Conservation (phyloP, 1,284 basidiomycete species). For the Xerocomus subilludens region DNA sequence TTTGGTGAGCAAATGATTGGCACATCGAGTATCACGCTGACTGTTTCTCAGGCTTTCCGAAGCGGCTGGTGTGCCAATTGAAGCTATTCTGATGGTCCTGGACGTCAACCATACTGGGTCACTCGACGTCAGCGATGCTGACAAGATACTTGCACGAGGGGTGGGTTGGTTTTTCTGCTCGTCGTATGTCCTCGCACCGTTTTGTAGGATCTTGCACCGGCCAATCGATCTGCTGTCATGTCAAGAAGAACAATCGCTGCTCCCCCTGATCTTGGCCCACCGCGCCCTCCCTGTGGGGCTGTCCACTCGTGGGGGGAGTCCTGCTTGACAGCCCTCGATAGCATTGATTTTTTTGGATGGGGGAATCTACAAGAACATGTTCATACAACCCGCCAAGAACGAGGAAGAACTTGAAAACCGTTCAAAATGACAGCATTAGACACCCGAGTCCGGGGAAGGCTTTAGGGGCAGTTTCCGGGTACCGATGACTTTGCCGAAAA, state of each 20-base stretch:
- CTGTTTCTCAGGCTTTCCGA: constrained; percentile 61
- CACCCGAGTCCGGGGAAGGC: no score
- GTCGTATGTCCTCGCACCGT: constrained; percentile 33
- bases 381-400: no score
- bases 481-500: no score
- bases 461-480: no score
- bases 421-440: no score
- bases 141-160: constrained; percentile 63
- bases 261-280: constrained; percentile 62
- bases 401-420: no score
- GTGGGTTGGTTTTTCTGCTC: constrained; percentile 58
- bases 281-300: constrained; percentile 72
- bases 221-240: constrained; percentile 57
- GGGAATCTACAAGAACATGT: no score
- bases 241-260: constrained; percentile 53
- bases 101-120: constrained; percentile 68
- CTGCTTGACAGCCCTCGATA: no score
- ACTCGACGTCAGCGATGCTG: constrained; percentile 68
- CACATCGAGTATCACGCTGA: not conserved
- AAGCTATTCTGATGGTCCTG: constrained; percentile 71
- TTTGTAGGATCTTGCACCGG: constrained; percentile 57
- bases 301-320: no score
- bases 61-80: constrained; percentile 73
- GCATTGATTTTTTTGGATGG: no score
- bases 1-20: constrained; percentile 65